Percentiles rank a stretch among this genome's conserved stretches.
Conservation (phyloP, 495 filamentous ascomycete genomes). For the Immersiella caudata region DNA sequence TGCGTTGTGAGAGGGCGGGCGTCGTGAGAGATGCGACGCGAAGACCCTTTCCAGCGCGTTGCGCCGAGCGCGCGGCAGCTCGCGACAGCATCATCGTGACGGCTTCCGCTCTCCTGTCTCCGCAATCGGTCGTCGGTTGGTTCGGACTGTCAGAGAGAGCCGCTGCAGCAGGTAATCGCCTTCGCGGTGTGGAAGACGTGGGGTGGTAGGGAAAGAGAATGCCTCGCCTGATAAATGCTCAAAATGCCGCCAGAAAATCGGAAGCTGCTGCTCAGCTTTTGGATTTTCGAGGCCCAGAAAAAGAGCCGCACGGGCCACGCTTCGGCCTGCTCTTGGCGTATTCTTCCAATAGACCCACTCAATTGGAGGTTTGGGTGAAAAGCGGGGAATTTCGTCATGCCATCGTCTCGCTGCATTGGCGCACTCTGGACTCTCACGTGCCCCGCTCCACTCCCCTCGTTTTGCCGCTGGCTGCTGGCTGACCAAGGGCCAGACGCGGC, state of each 20-base stretch:
- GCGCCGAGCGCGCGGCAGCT: constrained; percentile 43
- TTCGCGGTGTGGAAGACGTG: neutral
- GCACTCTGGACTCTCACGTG: constrained; percentile 24
- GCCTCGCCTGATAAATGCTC: constrained; percentile 1
- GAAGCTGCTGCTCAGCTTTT: constrained; percentile 4
- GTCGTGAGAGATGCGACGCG: constrained; percentile 30
- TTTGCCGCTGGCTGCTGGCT: constrained; percentile 25
- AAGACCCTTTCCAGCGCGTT: constrained; percentile 18
- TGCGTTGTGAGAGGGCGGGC: constrained; percentile 29
- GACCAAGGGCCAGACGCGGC: constrained; percentile 1
- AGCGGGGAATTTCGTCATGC: constrained; percentile 30
- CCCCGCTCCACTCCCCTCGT: constrained; percentile 21
- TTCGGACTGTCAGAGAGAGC: neutral
- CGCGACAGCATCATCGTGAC: constrained; percentile 46
- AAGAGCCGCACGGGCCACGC: constrained; percentile 1
- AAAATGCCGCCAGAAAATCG: constrained; percentile 12
- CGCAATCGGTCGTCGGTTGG: neutral
- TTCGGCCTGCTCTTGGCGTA: neutral
- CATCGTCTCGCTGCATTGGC: constrained; percentile 4
- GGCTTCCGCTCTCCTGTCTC: neutral
- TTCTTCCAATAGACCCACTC: neutral
- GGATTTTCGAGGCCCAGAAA: neutral
- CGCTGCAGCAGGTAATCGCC: neutral
- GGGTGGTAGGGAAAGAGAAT: no score
- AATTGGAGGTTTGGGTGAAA: neutral